Conservation (phyloP, 495 filamentous ascomycete genomes). For the Penicillium taxi region DNA sequence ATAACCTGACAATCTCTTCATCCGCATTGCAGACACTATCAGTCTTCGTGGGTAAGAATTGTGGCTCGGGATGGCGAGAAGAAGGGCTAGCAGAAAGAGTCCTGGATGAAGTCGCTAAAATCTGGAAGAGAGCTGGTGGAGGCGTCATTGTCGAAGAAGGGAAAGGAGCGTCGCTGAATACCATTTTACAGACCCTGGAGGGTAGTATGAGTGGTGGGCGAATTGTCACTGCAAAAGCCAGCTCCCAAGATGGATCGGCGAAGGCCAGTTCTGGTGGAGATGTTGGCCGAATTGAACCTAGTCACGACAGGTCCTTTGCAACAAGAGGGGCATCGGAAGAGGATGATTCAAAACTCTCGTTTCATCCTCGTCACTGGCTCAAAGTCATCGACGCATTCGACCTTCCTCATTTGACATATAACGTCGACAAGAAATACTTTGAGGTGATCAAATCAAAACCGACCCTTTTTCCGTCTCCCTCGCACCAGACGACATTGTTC, state of each 20-base stretch:
- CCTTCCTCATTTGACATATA: conserved; percentile 82
- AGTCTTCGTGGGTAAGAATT: conserved; percentile 82
- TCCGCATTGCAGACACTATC: conserved; percentile 77
- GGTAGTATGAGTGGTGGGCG: conserved; percentile 76
- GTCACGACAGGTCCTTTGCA: conserved; percentile 7
- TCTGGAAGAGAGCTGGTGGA: conserved; percentile 76
- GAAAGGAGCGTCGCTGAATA: conserved; percentile 62
- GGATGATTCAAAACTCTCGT: conserved; percentile 48
- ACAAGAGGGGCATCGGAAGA: conserved; percentile 45
- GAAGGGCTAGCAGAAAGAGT: conserved; percentile 88
- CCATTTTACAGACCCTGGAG: conserved; percentile 74
- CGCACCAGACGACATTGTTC: conserved; percentile 77
- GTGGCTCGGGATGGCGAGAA: conserved; percentile 93
- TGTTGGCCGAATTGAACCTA: conserved; percentile 10
- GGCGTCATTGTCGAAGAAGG: conserved; percentile 84
- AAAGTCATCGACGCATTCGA: conserved; percentile 72
- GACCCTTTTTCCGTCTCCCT: conserved; percentile 68
- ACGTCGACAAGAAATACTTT: conserved; percentile 83
- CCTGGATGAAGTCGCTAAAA: conserved; percentile 80
- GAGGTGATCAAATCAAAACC: conserved; percentile 62
- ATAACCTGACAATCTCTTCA: conserved; percentile 88
- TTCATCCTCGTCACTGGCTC: conserved; percentile 67
- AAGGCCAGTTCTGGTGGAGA: conserved; percentile 9
- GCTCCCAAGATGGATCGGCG: conserved; percentile 13
- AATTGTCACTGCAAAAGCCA: conserved; percentile 35